Evolutionary conservation across 75 land plant species (phyloP).

Genomic region (Picea sitchensis): DNA sequence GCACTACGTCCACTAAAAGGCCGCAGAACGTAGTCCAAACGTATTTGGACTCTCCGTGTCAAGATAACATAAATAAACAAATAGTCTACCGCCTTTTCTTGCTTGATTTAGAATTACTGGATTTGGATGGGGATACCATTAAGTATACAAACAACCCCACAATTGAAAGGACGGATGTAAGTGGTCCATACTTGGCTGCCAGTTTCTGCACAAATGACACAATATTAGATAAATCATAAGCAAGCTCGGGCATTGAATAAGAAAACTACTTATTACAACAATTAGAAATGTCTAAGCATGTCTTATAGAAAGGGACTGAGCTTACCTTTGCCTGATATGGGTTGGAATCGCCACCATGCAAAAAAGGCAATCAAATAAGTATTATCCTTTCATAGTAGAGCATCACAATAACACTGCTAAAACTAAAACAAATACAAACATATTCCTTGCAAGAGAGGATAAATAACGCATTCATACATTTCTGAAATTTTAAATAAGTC

Average conservation of each 20-base stretch:
- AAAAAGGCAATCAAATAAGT: not conserved
- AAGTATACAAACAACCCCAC: slow-evolving; percentile 63
- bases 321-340: slow-evolving; percentile 26
- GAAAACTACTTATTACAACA: slow-evolving; percentile 1
- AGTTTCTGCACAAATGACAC: slow-evolving; percentile 50
- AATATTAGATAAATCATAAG: not conserved
- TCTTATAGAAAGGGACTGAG: slow-evolving; percentile 8
- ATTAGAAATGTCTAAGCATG: not conserved
- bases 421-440: not conserved
- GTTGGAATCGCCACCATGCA: not conserved
- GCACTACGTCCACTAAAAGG: no score
- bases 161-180: slow-evolving; percentile 58
- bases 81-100: slow-evolving; percentile 53
- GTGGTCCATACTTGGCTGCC: slow-evolving; percentile 71
- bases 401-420: not conserved
- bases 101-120: slow-evolving; percentile 49
- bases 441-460: not conserved
- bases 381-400: not conserved
- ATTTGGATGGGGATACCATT: slow-evolving; percentile 63
- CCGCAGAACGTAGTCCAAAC: no score
- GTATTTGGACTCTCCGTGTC: no score
- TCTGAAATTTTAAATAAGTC: not conserved
- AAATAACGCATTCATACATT: not conserved
- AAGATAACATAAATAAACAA: no score
- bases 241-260: not conserved